Evolutionary conservation across 2,329 filamentous ascomycete genomes (phyloP).

Genomic region (Tolypocladium nubicola): DNA sequence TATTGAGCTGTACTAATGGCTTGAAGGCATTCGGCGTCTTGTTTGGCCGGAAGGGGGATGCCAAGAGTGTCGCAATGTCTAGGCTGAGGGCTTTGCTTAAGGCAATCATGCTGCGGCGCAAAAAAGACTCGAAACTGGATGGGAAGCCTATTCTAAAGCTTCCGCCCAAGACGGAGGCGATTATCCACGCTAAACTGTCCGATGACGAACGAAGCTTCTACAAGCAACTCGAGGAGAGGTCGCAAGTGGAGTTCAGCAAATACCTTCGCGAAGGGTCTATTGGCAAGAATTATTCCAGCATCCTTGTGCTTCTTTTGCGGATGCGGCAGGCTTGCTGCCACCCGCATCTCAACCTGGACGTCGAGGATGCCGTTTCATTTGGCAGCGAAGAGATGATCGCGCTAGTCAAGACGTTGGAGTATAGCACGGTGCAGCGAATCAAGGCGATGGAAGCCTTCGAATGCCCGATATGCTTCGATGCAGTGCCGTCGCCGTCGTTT

Average conservation of each 20-base stretch:
- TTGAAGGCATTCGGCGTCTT: slow-evolving; percentile 30
- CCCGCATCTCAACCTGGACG: slow-evolving; percentile 18
- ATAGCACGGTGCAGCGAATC: slow-evolving; percentile 56
- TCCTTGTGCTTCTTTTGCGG: slow-evolving; percentile 71
- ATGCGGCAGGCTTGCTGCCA: slow-evolving; percentile 60
- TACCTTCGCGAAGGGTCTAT: slow-evolving; percentile 61
- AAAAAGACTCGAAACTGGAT: slow-evolving; percentile 69
- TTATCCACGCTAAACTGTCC: slow-evolving; percentile 64
- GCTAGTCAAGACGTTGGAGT: slow-evolving; percentile 50
- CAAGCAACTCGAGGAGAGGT: slow-evolving; percentile 57
- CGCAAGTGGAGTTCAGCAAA: slow-evolving; percentile 63
- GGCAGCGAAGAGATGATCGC: slow-evolving; percentile 38
- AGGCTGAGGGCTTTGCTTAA: slow-evolving; percentile 67
- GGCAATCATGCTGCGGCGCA: slow-evolving; percentile 71
- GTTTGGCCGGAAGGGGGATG: slow-evolving; percentile 31
- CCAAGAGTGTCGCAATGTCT: slow-evolving; percentile 53
- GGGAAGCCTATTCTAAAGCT: slow-evolving; percentile 71
- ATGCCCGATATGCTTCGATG: slow-evolving; percentile 77
- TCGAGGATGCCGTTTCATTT: slow-evolving; percentile 22
- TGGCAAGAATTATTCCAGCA: slow-evolving; percentile 61
- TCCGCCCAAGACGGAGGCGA: slow-evolving; percentile 63
- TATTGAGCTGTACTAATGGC: slow-evolving; percentile 6
- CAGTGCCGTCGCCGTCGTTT: slow-evolving; percentile 61
- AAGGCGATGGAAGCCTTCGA: slow-evolving; percentile 52
- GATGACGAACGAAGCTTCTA: slow-evolving; percentile 70